A percentile compares a stretch with the other conserved stretches of the same genome.
These are phyloP conservation scores for Pestalotiopsis fici DNA, from an alignment of 2,329 filamentous ascomycete genomes.

Conservation along the genomic window DNA sequence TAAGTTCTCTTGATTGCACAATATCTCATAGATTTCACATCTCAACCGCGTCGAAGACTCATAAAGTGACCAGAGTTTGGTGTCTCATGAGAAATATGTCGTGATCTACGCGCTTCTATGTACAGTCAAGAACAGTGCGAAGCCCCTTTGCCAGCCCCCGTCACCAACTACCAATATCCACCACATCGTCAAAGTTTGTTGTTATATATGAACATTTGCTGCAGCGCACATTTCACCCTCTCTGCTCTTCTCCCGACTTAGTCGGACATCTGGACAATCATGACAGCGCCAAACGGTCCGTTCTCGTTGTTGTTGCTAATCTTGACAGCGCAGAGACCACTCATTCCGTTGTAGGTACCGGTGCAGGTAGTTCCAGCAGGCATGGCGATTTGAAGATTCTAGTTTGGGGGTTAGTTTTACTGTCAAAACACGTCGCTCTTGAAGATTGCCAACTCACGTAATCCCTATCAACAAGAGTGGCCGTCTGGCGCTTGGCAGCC, in stretches of 20 bases:
- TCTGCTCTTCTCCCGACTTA: background rate
- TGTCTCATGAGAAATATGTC: background rate
- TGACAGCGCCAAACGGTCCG: slow-evolving; percentile 42
- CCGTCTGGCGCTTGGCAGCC: slow-evolving; percentile 24
- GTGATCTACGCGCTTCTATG: background rate
- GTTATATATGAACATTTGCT: no score
- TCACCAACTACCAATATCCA: background rate
- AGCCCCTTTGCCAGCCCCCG: background rate
- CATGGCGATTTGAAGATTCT: slow-evolving; percentile 33
- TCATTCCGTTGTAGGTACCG: slow-evolving; percentile 31
- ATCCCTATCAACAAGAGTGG: slow-evolving; percentile 28
- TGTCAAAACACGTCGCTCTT: no score
- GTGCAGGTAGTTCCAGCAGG: slow-evolving; percentile 39
- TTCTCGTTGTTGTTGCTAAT: slow-evolving; percentile 40
- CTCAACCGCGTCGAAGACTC: no score
- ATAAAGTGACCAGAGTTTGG: no score
- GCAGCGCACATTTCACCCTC: no score
- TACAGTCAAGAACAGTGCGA: background rate
- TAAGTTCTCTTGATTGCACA: no score
- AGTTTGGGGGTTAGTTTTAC: background rate
- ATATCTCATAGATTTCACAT: no score
- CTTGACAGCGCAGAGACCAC: slow-evolving; percentile 43
- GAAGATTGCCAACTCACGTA: slow-evolving; percentile 19
- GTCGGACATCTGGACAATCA: slow-evolving; percentile 37
- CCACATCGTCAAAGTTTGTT: background rate